Conservation (phyloP, 306 rosid genomes). For the Trifolium repens region DNA sequence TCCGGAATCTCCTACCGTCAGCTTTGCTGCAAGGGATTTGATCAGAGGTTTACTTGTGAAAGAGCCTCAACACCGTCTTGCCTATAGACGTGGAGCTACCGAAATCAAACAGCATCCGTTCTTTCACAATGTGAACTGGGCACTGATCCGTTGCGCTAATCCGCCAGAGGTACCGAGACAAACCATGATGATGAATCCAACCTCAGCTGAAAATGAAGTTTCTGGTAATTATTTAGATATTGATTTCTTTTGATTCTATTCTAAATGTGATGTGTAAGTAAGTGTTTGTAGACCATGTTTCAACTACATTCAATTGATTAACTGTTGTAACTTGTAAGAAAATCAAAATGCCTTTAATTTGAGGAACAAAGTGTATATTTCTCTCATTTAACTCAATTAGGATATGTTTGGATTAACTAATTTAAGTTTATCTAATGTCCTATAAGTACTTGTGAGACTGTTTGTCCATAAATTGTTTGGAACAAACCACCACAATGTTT, state of each 20-base stretch:
- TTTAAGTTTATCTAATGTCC: no score
- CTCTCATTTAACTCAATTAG: conserved; percentile 29
- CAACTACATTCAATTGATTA: conserved; percentile 44
- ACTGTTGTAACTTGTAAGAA: conserved; percentile 37
- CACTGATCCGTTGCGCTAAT: conserved; percentile 84
- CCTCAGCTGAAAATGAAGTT: conserved; percentile 52
- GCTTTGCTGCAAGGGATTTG: conserved; percentile 96
- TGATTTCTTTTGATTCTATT: conserved; percentile 79
- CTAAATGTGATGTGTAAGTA: background rate
- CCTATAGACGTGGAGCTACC: conserved; percentile 92
- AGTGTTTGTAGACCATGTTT: conserved; percentile 28
- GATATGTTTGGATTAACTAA: no score
- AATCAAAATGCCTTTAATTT: conserved; percentile 43
- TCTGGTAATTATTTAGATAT: conserved; percentile 91
- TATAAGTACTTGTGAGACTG: no score
- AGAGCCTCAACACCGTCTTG: conserved; percentile 98
- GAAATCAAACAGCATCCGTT: conserved; percentile 95
- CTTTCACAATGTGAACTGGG: conserved; percentile 97
- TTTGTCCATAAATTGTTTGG: no score
- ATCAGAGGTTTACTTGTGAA: conserved; percentile 94
- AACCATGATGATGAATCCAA: conserved; percentile 37
- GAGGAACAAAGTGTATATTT: conserved; percentile 54
- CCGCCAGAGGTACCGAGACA: conserved; percentile 88
- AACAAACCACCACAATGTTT: no score
- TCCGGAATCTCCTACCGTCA: conserved; percentile 88